Conservation (phyloP, 108 stramenopile genomes). For the Mediolabrus comicus region DNA sequence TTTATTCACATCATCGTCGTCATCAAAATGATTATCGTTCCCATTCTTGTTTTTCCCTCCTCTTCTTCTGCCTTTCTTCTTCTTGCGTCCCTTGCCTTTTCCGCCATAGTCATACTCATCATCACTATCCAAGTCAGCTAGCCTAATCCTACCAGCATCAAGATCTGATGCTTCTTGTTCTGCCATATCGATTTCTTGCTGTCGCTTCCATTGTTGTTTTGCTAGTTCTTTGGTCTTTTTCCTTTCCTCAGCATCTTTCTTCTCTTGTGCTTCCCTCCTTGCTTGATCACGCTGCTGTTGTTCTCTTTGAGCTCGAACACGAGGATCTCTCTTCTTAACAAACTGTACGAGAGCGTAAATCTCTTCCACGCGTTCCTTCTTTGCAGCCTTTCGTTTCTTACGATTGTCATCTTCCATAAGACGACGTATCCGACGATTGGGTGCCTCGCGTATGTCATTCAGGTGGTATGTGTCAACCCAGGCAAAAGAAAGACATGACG, state of each 20-base stretch:
- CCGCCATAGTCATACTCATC: slow-evolving; percentile 76
- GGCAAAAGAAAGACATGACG: slow-evolving; percentile 67
- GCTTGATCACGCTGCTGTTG: slow-evolving; percentile 52
- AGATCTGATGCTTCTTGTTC: slow-evolving; percentile 77
- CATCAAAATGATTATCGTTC: neutral
- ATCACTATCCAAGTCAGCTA: slow-evolving; percentile 86
- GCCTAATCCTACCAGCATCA: slow-evolving; percentile 72
- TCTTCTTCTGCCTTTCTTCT: slow-evolving; percentile 54
- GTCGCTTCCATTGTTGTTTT: slow-evolving; percentile 68
- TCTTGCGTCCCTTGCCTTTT: slow-evolving; percentile 50
- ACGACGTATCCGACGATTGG: slow-evolving; percentile 72
- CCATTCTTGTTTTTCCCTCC: slow-evolving; percentile 37
- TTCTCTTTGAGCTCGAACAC: slow-evolving; percentile 56
- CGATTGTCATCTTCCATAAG: slow-evolving; percentile 87
- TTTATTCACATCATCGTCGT: slow-evolving; percentile 10
- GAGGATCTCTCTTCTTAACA: slow-evolving; percentile 86
- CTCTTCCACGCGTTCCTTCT: slow-evolving; percentile 71
- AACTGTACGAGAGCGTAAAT: slow-evolving; percentile 72
- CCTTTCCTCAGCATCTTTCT: slow-evolving; percentile 45
- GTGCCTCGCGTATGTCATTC: slow-evolving; percentile 63
- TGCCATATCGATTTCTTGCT: slow-evolving; percentile 58
- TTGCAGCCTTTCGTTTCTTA: slow-evolving; percentile 73
- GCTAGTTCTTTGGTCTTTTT: slow-evolving; percentile 51
- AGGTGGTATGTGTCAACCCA: slow-evolving; percentile 78
- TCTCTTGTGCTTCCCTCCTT: slow-evolving; percentile 48